A percentile compares a stretch with the other conserved stretches of the same genome.
Conservation (phyloP, 2,329 filamentous ascomycete species). For the Fusarium sp. region DNA sequence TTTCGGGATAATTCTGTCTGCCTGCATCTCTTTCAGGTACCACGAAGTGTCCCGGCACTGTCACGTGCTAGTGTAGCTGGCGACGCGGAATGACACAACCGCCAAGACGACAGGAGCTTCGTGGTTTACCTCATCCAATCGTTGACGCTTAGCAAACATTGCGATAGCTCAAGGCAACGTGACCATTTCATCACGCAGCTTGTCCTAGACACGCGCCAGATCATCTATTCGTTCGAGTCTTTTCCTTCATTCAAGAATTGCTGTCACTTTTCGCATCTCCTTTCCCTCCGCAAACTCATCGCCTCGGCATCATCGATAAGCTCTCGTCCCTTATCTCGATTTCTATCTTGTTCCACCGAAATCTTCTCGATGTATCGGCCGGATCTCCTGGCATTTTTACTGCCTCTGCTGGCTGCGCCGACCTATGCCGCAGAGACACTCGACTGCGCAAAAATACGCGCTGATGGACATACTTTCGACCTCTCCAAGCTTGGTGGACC, state of each 20-base stretch:
- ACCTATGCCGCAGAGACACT: slow-evolving; percentile 63
- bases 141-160: slow-evolving; percentile 35
- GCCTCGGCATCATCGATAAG: slow-evolving; percentile 15
- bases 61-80: slow-evolving; percentile 50
- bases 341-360: slow-evolving; percentile 13
- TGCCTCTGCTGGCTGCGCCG: slow-evolving; percentile 56
- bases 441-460: slow-evolving; percentile 72
- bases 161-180: slow-evolving; percentile 50
- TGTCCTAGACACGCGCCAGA: slow-evolving; percentile 27
- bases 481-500: slow-evolving; percentile 74
- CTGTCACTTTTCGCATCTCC: slow-evolving; percentile 6
- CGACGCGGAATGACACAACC: slow-evolving; percentile 52
- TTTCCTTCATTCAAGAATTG: slow-evolving; percentile 6
- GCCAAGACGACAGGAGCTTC: slow-evolving; percentile 42
- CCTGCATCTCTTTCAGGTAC: no score
- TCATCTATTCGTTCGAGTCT: slow-evolving; percentile 1
- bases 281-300: slow-evolving; percentile 18
- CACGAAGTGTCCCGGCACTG: neutral
- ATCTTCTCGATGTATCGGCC: slow-evolving; percentile 57
- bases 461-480: slow-evolving; percentile 73
- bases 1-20: no score
- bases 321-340: slow-evolving; percentile 9
- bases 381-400: slow-evolving; percentile 54
- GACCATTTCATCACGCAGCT: slow-evolving; percentile 47
- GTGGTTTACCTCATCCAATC: slow-evolving; percentile 40